Percentiles rank a stretch among this genome's conserved stretches.
phyloP scores from a whole-genome alignment of 352 stramenopile species.

The Globisporangium paroecandrum region DNA sequence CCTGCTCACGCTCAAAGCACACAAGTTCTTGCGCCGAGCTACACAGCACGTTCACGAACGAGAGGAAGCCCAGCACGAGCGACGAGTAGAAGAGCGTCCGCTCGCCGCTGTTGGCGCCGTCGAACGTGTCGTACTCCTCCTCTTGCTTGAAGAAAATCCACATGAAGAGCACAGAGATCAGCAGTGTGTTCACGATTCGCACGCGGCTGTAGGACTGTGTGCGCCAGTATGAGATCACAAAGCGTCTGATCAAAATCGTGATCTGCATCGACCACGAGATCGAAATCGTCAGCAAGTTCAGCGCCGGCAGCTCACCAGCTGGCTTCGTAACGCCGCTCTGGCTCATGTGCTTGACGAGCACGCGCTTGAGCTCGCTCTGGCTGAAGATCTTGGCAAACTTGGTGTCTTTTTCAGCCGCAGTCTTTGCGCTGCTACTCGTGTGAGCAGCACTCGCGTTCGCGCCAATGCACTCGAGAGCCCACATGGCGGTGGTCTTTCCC shows the following conservation, averaged over 20 bases:
- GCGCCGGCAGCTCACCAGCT: slow-evolving; percentile 6
- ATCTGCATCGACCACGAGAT: slow-evolving; percentile 13
- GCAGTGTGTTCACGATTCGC: slow-evolving; percentile 22
- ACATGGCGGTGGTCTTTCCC: slow-evolving; percentile 11
- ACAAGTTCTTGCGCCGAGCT: slow-evolving; percentile 63
- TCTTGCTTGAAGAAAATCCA: slow-evolving; percentile 11
- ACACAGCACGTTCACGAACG: slow-evolving; percentile 51
- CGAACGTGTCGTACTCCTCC: slow-evolving; percentile 22
- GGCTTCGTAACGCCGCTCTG: slow-evolving; percentile 12
- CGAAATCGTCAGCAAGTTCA: slow-evolving; percentile 9
- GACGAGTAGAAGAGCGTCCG: slow-evolving; percentile 68
- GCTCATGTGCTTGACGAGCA: slow-evolving; percentile 17
- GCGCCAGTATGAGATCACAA: slow-evolving; percentile 56
- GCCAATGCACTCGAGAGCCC: slow-evolving; percentile 19
- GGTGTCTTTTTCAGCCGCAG: slow-evolving; percentile 6
- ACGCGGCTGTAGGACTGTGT: slow-evolving; percentile 14
- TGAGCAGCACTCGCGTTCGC: slow-evolving; percentile 1
- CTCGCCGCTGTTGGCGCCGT: slow-evolving; percentile 27
- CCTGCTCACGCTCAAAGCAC: slow-evolving; percentile 79
- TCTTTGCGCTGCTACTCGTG: slow-evolving; percentile 8
- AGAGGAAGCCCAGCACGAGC: slow-evolving; percentile 57
- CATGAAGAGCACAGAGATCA: slow-evolving; percentile 50
- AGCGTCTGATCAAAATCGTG: slow-evolving; percentile 36
- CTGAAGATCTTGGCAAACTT: slow-evolving; percentile 28
- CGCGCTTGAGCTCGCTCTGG: slow-evolving; percentile 21